Conservation (phyloP, 805 yeast species). For the Spathaspora gorwiae region DNA sequence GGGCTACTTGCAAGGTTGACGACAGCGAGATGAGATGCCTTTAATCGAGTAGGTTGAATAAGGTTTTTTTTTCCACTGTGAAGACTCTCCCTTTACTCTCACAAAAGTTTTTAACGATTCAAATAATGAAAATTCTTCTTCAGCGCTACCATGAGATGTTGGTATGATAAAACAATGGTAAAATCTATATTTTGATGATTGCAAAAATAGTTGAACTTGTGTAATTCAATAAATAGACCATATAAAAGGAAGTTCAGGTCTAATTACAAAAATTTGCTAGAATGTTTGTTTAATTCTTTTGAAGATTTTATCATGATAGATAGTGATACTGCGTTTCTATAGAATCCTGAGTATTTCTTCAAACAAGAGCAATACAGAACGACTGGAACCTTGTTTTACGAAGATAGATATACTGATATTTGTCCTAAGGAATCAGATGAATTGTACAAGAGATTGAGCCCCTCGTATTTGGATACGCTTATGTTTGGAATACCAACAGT, state of each 20-base stretch:
- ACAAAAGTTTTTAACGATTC: no score
- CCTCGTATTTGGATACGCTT: conserved; percentile 23
- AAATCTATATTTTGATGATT: no score
- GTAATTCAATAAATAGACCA: conserved; percentile 19
- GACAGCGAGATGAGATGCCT: no score
- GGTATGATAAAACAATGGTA: no score
- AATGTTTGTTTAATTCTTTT: conserved; percentile 53
- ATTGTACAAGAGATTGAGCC: conserved; percentile 24
- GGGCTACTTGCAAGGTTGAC: no score
- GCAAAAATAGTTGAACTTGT: no score
- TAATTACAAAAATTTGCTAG: conserved; percentile 46
- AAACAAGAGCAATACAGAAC: conserved; percentile 23
- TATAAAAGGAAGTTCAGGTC: conserved; percentile 18
- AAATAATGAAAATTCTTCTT: no score
- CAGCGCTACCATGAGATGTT: no score
- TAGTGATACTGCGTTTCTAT: conserved; percentile 44
- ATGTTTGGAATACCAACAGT: conserved; percentile 33
- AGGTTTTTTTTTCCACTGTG: no score
- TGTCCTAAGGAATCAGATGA: conserved; percentile 20
- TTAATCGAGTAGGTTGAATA: no score
- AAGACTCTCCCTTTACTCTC: no score
- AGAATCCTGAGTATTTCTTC: conserved; percentile 25
- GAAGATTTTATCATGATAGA: conserved; percentile 53
- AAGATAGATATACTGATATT: conserved; percentile 25
- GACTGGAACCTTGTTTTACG: conserved; percentile 32